phyloP scores from a whole-genome alignment of 2,329 filamentous ascomycete species.

The Pseudocercospora fuligena region DNA sequence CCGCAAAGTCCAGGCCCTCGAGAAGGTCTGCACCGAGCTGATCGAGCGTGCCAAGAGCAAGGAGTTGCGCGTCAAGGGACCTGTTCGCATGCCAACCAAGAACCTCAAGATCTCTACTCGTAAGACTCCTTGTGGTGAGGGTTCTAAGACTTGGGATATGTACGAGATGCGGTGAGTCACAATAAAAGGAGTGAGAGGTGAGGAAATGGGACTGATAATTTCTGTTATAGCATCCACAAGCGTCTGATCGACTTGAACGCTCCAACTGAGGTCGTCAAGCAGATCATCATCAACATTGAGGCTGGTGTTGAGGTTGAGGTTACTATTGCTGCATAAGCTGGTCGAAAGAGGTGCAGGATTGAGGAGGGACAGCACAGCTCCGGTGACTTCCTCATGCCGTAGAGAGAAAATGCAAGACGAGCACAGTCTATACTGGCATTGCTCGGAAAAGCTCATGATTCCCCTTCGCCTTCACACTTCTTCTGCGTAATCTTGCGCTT shows the following conservation, averaged over 20 bases:
- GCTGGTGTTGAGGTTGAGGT: constrained; percentile 92
- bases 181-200: constrained; percentile 55
- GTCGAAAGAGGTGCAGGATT: constrained; percentile 7
- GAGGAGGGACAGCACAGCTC: not conserved
- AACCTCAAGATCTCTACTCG: constrained; percentile 94
- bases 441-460: not conserved
- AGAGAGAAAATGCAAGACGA: constrained; percentile 11
- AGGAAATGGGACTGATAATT: constrained; percentile 1
- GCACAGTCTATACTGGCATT: not conserved
- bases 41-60: constrained; percentile 98
- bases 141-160: constrained; percentile 99
- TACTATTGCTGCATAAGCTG: constrained; percentile 77
- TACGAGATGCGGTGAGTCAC: constrained; percentile 88
- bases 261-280: constrained; percentile 96
- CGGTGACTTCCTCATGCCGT: constrained; percentile 11
- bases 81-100: constrained; percentile 97
- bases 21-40: constrained; percentile 98
- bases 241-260: constrained; percentile 70
- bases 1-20: constrained; percentile 91
- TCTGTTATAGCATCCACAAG: constrained; percentile 41
- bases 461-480: not conserved
- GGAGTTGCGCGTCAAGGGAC: constrained; percentile 97
- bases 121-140: constrained; percentile 99
- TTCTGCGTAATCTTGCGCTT: not conserved
- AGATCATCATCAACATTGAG: constrained; percentile 96